These are phyloP conservation scores for Sequoia sempervirens DNA, from an alignment of 75 land plant genomes.

Conservation along the genomic window DNA sequence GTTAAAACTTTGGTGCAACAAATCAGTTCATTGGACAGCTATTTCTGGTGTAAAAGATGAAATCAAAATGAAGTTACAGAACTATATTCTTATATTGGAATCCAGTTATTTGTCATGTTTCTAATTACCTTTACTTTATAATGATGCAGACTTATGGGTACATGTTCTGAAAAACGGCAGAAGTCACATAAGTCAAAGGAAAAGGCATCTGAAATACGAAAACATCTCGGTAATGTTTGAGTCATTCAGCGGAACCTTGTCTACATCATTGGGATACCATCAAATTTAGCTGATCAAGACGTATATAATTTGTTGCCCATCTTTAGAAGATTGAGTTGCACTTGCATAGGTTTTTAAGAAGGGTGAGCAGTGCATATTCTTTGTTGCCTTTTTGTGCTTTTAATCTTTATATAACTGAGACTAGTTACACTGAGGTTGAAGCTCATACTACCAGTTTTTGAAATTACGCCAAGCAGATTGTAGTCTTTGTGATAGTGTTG, in stretches of 20 bases:
- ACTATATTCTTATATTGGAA: background rate
- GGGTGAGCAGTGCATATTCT: background rate
- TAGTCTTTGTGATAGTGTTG: background rate
- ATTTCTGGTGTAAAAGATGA: too few relatives aligned
- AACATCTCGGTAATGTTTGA: constrained; percentile 70
- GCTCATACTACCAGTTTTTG: background rate
- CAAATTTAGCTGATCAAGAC: constrained; percentile 64
- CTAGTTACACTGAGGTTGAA: background rate
- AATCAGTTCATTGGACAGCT: background rate
- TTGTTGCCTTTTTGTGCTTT: background rate
- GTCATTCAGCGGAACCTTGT: constrained; percentile 80
- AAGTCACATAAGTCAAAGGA: constrained; percentile 66
- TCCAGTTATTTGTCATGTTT: background rate
- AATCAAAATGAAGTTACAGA: background rate
- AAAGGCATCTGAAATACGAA: constrained; percentile 54
- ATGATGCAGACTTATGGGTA: constrained; percentile 44
- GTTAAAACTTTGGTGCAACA: background rate
- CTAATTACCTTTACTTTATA: background rate
- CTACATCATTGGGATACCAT: constrained; percentile 72
- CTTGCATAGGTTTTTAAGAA: background rate
- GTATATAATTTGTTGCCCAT: constrained; percentile 16
- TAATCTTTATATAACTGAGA: background rate
- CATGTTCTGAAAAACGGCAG: constrained; percentile 37
- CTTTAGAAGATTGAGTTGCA: background rate
- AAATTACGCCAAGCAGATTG: background rate